Evolutionary conservation across 2,329 filamentous ascomycete genomes (phyloP), one percentile per base, ranked within the genome.

Genomic region (Aspergillus sp.): DNA sequence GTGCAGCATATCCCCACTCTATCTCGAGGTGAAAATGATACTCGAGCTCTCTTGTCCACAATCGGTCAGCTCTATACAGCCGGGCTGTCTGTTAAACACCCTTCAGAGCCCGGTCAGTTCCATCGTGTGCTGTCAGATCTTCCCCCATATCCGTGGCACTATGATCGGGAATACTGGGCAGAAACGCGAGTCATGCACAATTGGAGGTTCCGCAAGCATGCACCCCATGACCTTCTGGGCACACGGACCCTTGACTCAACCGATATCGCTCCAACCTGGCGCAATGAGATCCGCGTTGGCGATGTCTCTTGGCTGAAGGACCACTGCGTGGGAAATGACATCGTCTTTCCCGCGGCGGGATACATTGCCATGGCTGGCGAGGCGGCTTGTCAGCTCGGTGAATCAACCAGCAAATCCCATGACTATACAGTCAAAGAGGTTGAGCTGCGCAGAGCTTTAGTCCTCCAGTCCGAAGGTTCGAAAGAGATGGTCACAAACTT

Each of bases 361-460:
- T 81, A 77, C 55, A 55, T 81, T 1, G 67, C 72, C 7, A 79
- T 81, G 70, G 75, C 71, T 2, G 73, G 75, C 1, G 79, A 81
- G 60, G 79, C 79, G 1, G 45, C 57, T 3, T 21, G 59, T 19
- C 63, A 64, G n/a, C 31, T 33, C 7, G 31, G 31, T 12, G 31
- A 33, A 8, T 12, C 3, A 33, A 12, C 17, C 31, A 40, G 27
- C 6, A 50, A 53, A 1, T 15, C 19, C 1, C 31, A 54, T 3
- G 50, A 55, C 4, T 62, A 44, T 1, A 50, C 63, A 14, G 57
- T 54, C 1, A 33, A 33, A 33, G 31, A 33, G 31, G 31, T 33
- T 33, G 31, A 33, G 31, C 31, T 33, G 11, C 31, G 31, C 31
- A 8, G 31, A 8, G 31, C 31, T 33, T 33, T 33, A 33, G 31